Evolutionary conservation across 768 basidiomycete genomes (phyloP).

Genomic region (Lyophyllum atratum): DNA sequence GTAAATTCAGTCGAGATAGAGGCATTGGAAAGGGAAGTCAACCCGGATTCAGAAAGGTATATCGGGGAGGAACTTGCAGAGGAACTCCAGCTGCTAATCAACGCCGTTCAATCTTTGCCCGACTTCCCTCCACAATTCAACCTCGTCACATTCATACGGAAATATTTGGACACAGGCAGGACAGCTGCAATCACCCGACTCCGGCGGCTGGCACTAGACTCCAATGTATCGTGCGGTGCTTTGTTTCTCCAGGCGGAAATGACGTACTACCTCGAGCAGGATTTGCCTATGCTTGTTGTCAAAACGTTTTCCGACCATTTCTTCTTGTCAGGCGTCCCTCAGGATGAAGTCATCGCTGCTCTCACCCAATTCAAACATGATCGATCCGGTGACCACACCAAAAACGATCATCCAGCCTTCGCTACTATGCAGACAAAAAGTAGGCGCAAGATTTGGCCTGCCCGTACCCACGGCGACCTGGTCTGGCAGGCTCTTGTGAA

Average conservation of each 20-base stretch:
- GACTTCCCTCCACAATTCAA: conserved; percentile 25
- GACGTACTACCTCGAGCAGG: conserved; percentile 36
- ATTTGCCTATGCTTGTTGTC: conserved; percentile 34
- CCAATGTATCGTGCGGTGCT: conserved; percentile 19
- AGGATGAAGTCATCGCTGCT: conserved; percentile 29
- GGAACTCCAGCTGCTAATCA: conserved; percentile 2
- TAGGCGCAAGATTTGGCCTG: conserved; percentile 35
- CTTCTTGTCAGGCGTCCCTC: conserved; percentile 53
- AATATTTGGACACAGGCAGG: conserved; percentile 35
- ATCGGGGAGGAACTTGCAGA: conserved; percentile 9
- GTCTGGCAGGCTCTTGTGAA: conserved; percentile 42
- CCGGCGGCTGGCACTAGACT: conserved; percentile 29
- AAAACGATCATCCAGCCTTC: conserved; percentile 5
- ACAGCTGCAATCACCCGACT: conserved; percentile 34
- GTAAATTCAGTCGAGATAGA: not conserved
- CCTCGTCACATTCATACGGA: conserved; percentile 36
- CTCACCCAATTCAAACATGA: conserved; percentile 9
- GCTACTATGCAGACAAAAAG: conserved; percentile 3
- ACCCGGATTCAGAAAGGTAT: conserved; percentile 2
- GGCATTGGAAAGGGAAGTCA: not conserved
- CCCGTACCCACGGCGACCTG: conserved; percentile 32
- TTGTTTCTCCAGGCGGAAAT: conserved; percentile 44
- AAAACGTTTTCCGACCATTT: conserved; percentile 53
- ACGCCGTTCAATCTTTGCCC: not conserved
- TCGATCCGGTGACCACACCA: not conserved